Evolutionary conservation across 108 stramenopile genomes (phyloP), one percentile per base, ranked within the genome.

Genomic region (Skeletonema menzelii): DNA sequence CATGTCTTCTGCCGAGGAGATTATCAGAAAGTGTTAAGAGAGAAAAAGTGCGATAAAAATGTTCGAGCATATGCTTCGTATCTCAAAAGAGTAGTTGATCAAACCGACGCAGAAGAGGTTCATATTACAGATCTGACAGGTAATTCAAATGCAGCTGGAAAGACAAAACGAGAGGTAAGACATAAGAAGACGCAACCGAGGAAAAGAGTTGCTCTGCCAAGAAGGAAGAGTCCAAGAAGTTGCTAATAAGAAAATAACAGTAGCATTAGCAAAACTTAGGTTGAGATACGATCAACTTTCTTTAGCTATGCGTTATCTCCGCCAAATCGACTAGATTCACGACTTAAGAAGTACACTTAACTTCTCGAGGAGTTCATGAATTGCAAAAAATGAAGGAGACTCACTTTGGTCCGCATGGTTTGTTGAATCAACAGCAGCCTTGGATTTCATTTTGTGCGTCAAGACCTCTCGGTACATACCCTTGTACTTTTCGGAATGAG

Each of bases 391-490:
- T 63, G 37, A 63, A 63, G 62, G 38, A 20, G 37, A 63, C 37
- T 63, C 37, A 24, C 34, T 35, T 40, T 63, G 14, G 3, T 19
- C 20, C 37, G 22, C 24, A 14, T 4, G 17, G 13, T 63, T 4
- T 11, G 47, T 49, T 11, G 42, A n/a, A 31, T 14, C 27, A 27
- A n/a, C 57, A 31, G 5, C 35, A 14, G 12, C 7, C 59, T 44
- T n/a, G 0, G 38, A 42, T 27, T 47, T 55, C 79, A 86, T 87
- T 62, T 91, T 91, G 53, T 80, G 84, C 0, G 68, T 76, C 57
- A 91, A 63, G 12, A 73, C 86, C 17, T 37, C 70, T 15, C 90
- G 81, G 59, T 94, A 94, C 75, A 85, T 57, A 47, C 85, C 67
- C 68, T 88, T 90, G 88, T 89, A 94, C 34, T 59, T 75, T 26